Base-by-base conservation (phyloP, 352 stramenopile genomes). In the Pythium plurisporium region DNA sequence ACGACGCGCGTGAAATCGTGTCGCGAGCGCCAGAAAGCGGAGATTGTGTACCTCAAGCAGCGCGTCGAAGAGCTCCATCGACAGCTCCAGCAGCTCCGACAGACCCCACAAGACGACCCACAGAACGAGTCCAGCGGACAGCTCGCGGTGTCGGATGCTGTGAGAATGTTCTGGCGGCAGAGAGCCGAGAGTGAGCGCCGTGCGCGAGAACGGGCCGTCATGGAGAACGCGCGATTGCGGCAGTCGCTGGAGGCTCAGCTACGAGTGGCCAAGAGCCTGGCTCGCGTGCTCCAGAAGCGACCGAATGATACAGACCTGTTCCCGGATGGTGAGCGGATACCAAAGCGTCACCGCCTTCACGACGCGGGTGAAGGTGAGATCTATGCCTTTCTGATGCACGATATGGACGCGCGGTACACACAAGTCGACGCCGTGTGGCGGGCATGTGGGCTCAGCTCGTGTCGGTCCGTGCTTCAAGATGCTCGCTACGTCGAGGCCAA, bases 181-280 rank as follows among this genome's bases (percentile, higher is more conserved):
- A 19, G 19, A 9, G 55, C 55, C 12, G 6, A 47, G 15, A 12
- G 26, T 2, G 33, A 62, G 26, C 45, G 33, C 25, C 17, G n/a
- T 5, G 55, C 33, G 15, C 23, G 45, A 2, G 20, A 48, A n/a
- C 33, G 29, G 0, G 4, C 43, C 6, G 9, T 62, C 9, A 37
- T n/a, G 11, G 55, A 62, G 27, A 62, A 62, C 44, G 19, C 25
- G 17, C 33, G 34, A 15, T 23, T 62, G 12, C 44, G 55, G 19
- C n/a, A 48, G 25, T 2, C n/a, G n/a, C 43, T 62, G 4, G 55
- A 62, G 22, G 44, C 3, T 0, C 55, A 64, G 29, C 30, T 64
- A 15, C 33, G 37, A 3, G 2, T 56, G 1, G 55, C 46, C 5
- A 44, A 37, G 11, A 52, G 23, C 12, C 38, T 64, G 1, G 55